phyloP scores from a whole-genome alignment of 768 basidiomycete genomes.

The Coprinellus aureogranulatus region DNA sequence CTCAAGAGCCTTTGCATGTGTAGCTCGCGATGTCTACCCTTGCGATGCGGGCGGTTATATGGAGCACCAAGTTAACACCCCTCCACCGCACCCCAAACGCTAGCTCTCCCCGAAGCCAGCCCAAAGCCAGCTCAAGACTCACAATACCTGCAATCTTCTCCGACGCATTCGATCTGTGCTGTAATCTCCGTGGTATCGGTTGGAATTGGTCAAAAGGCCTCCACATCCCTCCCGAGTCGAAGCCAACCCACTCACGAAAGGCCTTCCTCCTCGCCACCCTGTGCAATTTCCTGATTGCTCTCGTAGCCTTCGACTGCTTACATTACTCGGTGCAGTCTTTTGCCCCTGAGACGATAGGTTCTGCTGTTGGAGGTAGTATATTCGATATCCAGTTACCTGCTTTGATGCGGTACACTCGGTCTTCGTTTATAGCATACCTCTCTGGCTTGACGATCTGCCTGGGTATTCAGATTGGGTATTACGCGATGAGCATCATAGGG shows the following conservation, averaged over 20 bases:
- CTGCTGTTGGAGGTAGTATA: constrained; percentile 39
- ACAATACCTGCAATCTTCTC: constrained; percentile 17
- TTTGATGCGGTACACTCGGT: constrained; percentile 38
- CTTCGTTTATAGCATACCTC: constrained; percentile 41
- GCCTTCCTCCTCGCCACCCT: constrained; percentile 38
- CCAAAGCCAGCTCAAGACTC: constrained; percentile 6
- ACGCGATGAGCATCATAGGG: constrained; percentile 40
- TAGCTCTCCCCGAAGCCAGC: constrained; percentile 10
- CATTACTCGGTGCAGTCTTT: constrained; percentile 49
- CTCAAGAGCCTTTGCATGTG: background rate
- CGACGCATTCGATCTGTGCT: constrained; percentile 50
- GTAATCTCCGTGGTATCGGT: constrained; percentile 54
- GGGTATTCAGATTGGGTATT: constrained; percentile 43
- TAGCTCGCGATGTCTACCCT: constrained; percentile 35
- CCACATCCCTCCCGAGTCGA: constrained; percentile 40
- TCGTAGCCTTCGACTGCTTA: constrained; percentile 42
- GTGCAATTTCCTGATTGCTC: constrained; percentile 29
- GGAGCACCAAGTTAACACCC: constrained; percentile 38
- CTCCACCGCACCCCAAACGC: constrained; percentile 15
- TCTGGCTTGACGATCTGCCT: constrained; percentile 45
- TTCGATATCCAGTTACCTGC: constrained; percentile 38
- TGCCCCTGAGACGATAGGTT: constrained; percentile 40
- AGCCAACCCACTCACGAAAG: constrained; percentile 32
- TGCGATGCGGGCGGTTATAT: constrained; percentile 37
- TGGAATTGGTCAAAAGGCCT: constrained; percentile 58